These are phyloP conservation scores for Monosporascus ibericus DNA, from an alignment of 2,329 filamentous ascomycete genomes.

Conservation along the genomic window DNA sequence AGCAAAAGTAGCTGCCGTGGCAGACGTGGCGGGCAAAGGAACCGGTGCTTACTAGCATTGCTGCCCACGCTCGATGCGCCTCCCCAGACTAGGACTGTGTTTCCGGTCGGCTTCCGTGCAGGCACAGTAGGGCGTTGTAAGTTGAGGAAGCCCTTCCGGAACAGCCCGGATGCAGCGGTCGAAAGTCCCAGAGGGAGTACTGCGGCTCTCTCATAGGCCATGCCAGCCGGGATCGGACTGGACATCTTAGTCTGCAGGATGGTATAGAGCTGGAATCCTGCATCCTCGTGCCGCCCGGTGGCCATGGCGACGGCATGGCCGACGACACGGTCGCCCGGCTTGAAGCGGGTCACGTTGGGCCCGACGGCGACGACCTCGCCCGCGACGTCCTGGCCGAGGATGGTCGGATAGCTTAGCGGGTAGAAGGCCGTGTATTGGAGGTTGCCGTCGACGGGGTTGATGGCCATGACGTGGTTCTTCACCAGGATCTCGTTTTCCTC, in stretches of 20 bases:
- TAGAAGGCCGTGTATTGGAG: conserved; percentile 24
- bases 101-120: conserved; percentile 16
- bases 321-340: conserved; percentile 25
- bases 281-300: conserved; percentile 12
- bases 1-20: no score
- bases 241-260: conserved; percentile 18
- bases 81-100: conserved; percentile 21
- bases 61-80: conserved; percentile 37
- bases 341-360: conserved; percentile 16
- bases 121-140: conserved; percentile 4
- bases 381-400: conserved; percentile 27
- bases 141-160: conserved; percentile 9
- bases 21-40: no score
- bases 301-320: conserved; percentile 14
- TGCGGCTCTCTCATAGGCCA: conserved; percentile 22
- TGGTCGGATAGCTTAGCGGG: conserved; percentile 26
- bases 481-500: conserved; percentile 20
- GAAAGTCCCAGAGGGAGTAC: conserved; percentile 25
- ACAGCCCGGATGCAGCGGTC: conserved; percentile 24
- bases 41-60: conserved; percentile 20
- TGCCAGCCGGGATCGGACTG: conserved; percentile 18
- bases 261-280: conserved; percentile 26
- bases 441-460: conserved; percentile 27
- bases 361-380: conserved; percentile 27
- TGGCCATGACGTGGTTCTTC: conserved; percentile 22